phyloP scores from a whole-genome alignment of 768 basidiomycete genomes.

The Cyclocybe cylindracea region DNA sequence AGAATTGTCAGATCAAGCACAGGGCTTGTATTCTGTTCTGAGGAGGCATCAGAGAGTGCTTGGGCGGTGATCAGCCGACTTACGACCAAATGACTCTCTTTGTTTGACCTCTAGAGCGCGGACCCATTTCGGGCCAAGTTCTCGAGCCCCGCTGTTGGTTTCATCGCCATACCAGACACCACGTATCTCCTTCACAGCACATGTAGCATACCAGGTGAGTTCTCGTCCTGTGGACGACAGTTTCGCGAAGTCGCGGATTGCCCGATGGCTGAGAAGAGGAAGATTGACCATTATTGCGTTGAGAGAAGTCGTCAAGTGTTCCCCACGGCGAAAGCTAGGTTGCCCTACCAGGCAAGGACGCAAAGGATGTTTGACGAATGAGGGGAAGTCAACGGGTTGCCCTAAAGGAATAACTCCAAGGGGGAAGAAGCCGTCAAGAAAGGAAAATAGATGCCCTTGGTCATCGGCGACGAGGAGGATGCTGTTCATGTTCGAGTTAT shows the following conservation, averaged over 20 bases:
- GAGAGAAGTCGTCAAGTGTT: slow-evolving; percentile 31
- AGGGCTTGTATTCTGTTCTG: slow-evolving; percentile 63
- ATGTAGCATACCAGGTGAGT: slow-evolving; percentile 69
- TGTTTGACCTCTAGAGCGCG: slow-evolving; percentile 63
- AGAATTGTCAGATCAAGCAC: slow-evolving; percentile 72
- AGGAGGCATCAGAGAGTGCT: slow-evolving; percentile 12
- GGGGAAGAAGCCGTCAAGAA: slow-evolving; percentile 76
- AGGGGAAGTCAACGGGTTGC: slow-evolving; percentile 26
- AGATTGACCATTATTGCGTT: slow-evolving; percentile 51
- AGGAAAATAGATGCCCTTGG: slow-evolving; percentile 58
- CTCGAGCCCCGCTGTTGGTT: slow-evolving; percentile 64
- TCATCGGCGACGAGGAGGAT: slow-evolving; percentile 64
- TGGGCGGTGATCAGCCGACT: slow-evolving; percentile 21
- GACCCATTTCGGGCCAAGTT: slow-evolving; percentile 75
- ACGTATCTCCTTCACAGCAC: slow-evolving; percentile 73
- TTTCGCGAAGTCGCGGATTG: slow-evolving; percentile 68
- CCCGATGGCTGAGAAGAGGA: slow-evolving; percentile 56
- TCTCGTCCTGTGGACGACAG: slow-evolving; percentile 71
- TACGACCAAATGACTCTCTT: slow-evolving; percentile 67
- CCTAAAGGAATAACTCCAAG: slow-evolving; percentile 56
- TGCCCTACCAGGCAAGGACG: slow-evolving; percentile 53
- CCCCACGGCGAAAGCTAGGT: slow-evolving; percentile 26
- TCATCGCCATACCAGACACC: slow-evolving; percentile 74
- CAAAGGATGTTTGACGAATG: slow-evolving; percentile 49
- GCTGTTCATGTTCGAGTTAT: slow-evolving; percentile 61